Conservation (phyloP, 768 basidiomycete species). For the Boletus reticulatus region DNA sequence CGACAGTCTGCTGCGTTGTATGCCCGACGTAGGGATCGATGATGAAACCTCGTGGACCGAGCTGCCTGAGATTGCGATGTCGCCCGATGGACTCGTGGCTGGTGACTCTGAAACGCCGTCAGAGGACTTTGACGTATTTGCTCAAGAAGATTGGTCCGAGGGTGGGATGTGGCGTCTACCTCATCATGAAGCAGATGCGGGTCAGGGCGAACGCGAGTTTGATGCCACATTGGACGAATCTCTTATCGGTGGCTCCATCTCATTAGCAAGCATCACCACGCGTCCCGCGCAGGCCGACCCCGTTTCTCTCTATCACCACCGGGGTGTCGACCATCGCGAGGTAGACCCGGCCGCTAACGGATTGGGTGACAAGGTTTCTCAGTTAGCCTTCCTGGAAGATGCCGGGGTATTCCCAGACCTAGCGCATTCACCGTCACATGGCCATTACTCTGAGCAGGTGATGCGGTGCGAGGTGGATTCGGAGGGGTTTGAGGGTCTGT, state of each 20-base stretch:
- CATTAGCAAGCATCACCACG: conserved; percentile 19
- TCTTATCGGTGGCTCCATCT: conserved; percentile 23
- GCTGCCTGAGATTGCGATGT: conserved; percentile 9
- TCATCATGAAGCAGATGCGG: conserved; percentile 2
- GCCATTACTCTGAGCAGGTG: conserved; percentile 12
- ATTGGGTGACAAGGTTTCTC: conserved; percentile 12
- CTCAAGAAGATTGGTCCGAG: conserved; percentile 13
- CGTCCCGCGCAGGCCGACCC: conserved; percentile 7
- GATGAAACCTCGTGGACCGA: conserved; percentile 15
- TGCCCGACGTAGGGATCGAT: conserved; percentile 3
- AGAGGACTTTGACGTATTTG: conserved; percentile 17
- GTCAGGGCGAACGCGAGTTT: conserved; percentile 1
- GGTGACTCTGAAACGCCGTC: conserved; percentile 1
- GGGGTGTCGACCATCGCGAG: conserved; percentile 2
- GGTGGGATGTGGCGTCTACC: conserved; percentile 13
- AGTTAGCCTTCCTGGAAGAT: conserved; percentile 16
- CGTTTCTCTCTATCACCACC: conserved; percentile 19
- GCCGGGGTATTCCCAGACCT: conserved; percentile 8
- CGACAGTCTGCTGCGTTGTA: conserved; percentile 18
- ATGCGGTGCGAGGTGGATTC: conserved; percentile 7
- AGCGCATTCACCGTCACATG: conserved; percentile 10
- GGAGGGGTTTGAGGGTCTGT: conserved; percentile 13
- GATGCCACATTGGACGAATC: conserved; percentile 19
- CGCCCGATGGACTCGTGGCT: background rate
- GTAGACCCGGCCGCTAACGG: conserved; percentile 11